Evolutionary conservation across 148 eudicot species (phyloP).

Genomic region (Spergularia marina): DNA sequence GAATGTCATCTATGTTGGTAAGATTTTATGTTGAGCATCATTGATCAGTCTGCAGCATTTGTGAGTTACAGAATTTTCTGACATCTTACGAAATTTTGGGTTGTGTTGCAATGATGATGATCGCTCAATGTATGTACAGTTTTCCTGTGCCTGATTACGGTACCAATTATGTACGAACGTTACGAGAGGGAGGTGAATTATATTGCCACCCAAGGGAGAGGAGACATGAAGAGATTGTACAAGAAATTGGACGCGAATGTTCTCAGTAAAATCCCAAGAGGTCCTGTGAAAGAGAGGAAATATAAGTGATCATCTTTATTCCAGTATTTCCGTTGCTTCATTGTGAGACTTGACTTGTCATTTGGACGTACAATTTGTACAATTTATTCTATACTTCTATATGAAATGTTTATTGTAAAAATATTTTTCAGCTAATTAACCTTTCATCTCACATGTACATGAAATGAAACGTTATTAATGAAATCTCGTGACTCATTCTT

Average conservation of each 20-base stretch:
- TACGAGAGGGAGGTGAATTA: constrained; percentile 43
- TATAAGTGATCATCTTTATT: constrained; percentile 23
- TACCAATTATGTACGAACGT: constrained; percentile 39
- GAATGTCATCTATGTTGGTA: constrained; percentile 54
- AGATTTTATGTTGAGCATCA: constrained; percentile 1
- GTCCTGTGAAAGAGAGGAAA: constrained; percentile 57
- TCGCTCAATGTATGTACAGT: constrained; percentile 10
- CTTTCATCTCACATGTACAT: too few relatives aligned
- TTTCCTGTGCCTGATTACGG: constrained; percentile 32
- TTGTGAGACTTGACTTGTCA: too few relatives aligned
- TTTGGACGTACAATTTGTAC: too few relatives aligned
- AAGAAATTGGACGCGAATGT: constrained; percentile 46
- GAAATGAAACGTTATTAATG: too few relatives aligned
- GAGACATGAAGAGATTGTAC: constrained; percentile 53
- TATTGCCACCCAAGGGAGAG: constrained; percentile 52
- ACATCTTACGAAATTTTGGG: not conserved
- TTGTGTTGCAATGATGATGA: not conserved
- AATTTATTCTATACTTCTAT: too few relatives aligned
- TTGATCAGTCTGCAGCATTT: not conserved
- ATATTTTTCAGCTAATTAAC: too few relatives aligned
- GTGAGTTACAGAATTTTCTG: not conserved
- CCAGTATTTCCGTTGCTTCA: too few relatives aligned
- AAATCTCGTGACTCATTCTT: too few relatives aligned
- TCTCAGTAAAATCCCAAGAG: constrained; percentile 71
- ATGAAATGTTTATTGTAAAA: too few relatives aligned